These are phyloP conservation scores for Anisodus acutangulus DNA, from an alignment of 257 asterid genomes.

Conservation along the genomic window DNA sequence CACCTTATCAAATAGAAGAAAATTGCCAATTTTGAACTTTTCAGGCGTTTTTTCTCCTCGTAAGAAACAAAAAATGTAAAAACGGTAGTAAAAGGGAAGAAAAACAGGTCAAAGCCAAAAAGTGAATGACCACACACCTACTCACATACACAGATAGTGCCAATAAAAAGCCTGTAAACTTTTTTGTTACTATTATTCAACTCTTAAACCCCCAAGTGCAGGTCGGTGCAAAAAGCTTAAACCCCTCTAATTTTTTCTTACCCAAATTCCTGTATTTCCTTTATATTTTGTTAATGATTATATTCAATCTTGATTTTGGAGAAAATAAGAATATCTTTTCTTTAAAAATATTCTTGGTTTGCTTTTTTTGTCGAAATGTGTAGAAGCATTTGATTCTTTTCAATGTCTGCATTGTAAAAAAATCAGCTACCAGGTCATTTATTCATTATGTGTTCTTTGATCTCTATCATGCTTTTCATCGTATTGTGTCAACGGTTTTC, in stretches of 20 bases:
- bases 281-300: conserved; percentile 28
- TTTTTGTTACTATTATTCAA: conserved; percentile 30
- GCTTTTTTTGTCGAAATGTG: conserved; percentile 23
- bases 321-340: conserved; percentile 27
- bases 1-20: neutral
- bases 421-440: neutral
- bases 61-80: conserved; percentile 23
- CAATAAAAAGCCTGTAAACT: conserved; percentile 45
- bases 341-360: conserved; percentile 34
- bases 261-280: conserved; percentile 12
- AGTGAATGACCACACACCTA: conserved; percentile 11
- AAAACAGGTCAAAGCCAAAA: conserved; percentile 29
- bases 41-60: neutral
- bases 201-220: conserved; percentile 44
- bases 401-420: neutral
- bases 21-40: conserved; percentile 1
- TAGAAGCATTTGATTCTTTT: conserved; percentile 42
- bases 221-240: conserved; percentile 48
- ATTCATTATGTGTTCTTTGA: conserved; percentile 34
- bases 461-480: conserved; percentile 21
- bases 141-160: neutral
- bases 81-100: conserved; percentile 34
- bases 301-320: conserved; percentile 14
- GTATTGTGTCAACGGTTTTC: no score
- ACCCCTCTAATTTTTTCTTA: conserved; percentile 46